phyloP scores from a whole-genome alignment of 2,329 filamentous ascomycete species.

The Sclerotinia nivalis region DNA sequence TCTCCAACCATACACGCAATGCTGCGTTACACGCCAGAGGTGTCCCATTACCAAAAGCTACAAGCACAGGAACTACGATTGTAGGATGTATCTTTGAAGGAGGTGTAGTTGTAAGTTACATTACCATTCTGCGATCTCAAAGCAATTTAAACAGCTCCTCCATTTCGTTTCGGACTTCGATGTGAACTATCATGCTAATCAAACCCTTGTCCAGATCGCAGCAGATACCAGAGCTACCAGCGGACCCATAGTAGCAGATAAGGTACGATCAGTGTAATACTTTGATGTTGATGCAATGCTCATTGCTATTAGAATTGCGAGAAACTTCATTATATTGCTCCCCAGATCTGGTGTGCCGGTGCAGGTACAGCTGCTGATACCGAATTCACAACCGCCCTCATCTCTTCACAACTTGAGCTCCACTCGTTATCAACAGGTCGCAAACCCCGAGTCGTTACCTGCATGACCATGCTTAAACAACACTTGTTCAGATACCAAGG shows the following conservation, averaged over 20 bases:
- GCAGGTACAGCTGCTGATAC: conserved; percentile 97
- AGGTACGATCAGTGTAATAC: conserved; percentile 52
- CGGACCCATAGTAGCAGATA: conserved; percentile 98
- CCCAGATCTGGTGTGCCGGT: conserved; percentile 98
- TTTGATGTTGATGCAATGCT: conserved; percentile 2
- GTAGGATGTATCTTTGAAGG: conserved; percentile 96
- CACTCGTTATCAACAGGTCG: conserved; percentile 95
- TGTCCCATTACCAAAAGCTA: conserved; percentile 93
- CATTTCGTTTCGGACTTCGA: conserved; percentile 1
- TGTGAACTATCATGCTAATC: conserved; percentile 27
- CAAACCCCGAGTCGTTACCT: conserved; percentile 94
- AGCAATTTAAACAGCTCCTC: not conserved
- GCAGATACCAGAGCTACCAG: conserved; percentile 97
- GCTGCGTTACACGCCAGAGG: conserved; percentile 90
- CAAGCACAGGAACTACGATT: conserved; percentile 97
- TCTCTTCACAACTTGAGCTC: conserved; percentile 97
- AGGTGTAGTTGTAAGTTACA: conserved; percentile 77
- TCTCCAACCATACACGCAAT: conserved; percentile 99
- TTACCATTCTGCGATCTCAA: not conserved
- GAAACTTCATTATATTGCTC: conserved; percentile 98
- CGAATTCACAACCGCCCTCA: conserved; percentile 97
- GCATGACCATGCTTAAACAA: conserved; percentile 99
- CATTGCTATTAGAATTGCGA: conserved; percentile 77
- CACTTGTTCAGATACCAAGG: conserved; percentile 98
- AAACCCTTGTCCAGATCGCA: conserved; percentile 66